Conservation (phyloP, 352 stramenopile species). For the Pythium folliculosum region DNA sequence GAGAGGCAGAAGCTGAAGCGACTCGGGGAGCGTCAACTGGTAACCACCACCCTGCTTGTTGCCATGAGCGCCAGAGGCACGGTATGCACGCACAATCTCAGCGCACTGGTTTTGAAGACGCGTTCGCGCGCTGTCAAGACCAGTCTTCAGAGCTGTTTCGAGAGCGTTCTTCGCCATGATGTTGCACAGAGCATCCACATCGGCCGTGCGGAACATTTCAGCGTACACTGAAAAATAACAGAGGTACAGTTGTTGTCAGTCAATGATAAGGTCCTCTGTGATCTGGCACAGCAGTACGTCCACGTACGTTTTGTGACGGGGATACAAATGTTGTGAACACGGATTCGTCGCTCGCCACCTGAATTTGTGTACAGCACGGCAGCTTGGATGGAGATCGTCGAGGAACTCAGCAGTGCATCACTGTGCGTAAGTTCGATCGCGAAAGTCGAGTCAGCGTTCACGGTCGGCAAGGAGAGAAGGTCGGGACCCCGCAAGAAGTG, state of each 20-base stretch:
- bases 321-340: conserved; percentile 96
- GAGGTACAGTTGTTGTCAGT: neutral
- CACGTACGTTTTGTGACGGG: conserved; percentile 87
- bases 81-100: conserved; percentile 93
- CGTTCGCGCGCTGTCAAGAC: conserved; percentile 93
- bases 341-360: conserved; percentile 96
- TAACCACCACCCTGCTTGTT: conserved; percentile 71
- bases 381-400: conserved; percentile 95
- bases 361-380: conserved; percentile 98
- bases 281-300: neutral
- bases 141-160: conserved; percentile 93
- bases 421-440: conserved; percentile 97
- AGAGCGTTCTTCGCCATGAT: conserved; percentile 95
- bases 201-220: conserved; percentile 92
- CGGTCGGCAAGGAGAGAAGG: conserved; percentile 96
- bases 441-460: conserved; percentile 95
- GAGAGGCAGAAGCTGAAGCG: conserved; percentile 94
- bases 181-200: conserved; percentile 94
- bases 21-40: conserved; percentile 87
- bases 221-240: conserved; percentile 72
- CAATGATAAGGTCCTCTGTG: neutral
- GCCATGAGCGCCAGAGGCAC: conserved; percentile 75
- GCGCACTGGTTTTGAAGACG: conserved; percentile 91
- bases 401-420: conserved; percentile 93
- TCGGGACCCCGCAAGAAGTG: conserved; percentile 98